These are phyloP conservation scores for Tricholoma sp. DNA, from an alignment of 768 basidiomycete genomes.

Conservation along the genomic window DNA sequence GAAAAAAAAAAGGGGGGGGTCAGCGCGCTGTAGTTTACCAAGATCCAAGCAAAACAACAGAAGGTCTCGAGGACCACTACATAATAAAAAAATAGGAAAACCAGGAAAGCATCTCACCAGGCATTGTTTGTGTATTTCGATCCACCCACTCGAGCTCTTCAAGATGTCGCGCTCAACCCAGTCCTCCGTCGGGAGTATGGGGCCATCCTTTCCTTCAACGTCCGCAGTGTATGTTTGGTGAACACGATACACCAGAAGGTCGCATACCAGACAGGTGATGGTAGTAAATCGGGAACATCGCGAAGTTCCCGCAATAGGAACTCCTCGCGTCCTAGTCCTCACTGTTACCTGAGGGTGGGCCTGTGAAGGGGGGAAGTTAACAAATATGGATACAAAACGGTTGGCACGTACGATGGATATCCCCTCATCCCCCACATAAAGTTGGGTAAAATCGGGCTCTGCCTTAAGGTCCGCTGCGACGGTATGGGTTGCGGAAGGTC, in stretches of 20 bases:
- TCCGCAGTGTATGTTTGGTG: constrained; percentile 53
- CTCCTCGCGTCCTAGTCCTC: constrained; percentile 47
- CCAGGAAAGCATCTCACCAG: constrained; percentile 38
- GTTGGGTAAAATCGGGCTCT: constrained; percentile 42
- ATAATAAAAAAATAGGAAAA: constrained; percentile 23
- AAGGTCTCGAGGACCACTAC: not conserved
- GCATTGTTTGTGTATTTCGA: constrained; percentile 62
- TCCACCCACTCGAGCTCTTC: constrained; percentile 66
- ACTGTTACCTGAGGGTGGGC: constrained; percentile 67
- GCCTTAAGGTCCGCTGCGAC: constrained; percentile 25
- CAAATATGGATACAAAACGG: constrained; percentile 3
- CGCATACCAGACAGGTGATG: constrained; percentile 67
- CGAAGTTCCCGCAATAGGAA: constrained; percentile 37
- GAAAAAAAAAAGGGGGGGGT: constrained; percentile 1
- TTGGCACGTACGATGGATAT: constrained; percentile 52
- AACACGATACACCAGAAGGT: constrained; percentile 63
- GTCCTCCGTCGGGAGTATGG: constrained; percentile 65
- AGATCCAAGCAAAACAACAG: constrained; percentile 1
- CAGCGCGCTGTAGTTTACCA: constrained; percentile 1
- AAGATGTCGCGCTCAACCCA: constrained; percentile 74
- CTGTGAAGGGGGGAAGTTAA: constrained; percentile 30
- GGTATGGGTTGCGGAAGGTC: constrained; percentile 27
- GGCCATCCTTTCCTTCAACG: constrained; percentile 56
- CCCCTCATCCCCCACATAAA: constrained; percentile 65
- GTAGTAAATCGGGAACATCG: constrained; percentile 56